These are phyloP conservation scores for Raffaelea albimanens DNA, from an alignment of 2,329 filamentous ascomycete genomes.

Conservation along the genomic window DNA sequence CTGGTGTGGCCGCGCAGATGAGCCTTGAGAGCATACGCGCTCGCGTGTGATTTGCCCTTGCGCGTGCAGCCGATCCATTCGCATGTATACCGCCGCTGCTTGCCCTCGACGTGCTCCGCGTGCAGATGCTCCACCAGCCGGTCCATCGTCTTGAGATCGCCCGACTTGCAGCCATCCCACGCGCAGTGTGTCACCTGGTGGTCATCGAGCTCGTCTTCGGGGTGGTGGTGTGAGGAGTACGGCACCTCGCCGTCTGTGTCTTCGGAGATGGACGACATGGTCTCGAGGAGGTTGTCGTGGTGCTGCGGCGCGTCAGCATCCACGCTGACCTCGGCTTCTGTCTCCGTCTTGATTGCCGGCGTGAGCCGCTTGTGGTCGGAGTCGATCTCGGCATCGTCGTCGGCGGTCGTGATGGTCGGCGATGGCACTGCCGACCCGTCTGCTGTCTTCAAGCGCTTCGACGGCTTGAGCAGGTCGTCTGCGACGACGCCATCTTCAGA, in stretches of 20 bases:
- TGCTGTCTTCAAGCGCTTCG: conserved; percentile 38
- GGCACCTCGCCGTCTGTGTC: conserved; percentile 84
- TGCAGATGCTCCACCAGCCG: conserved; percentile 75
- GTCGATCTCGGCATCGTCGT: conserved; percentile 3
- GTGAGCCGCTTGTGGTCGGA: not conserved
- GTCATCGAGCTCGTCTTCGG: conserved; percentile 68
- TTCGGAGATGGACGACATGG: conserved; percentile 68
- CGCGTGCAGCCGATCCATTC: conserved; percentile 87
- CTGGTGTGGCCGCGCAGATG: conserved; percentile 97
- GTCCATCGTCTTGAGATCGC: conserved; percentile 73
- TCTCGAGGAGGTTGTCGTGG: conserved; percentile 33
- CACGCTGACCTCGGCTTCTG: conserved; percentile 11
- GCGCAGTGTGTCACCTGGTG: conserved; percentile 71
- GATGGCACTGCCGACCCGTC: conserved; percentile 36
- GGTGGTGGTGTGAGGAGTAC: conserved; percentile 26
- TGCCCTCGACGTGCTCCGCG: conserved; percentile 84
- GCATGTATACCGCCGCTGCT: conserved; percentile 96
- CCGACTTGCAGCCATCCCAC: conserved; percentile 66
- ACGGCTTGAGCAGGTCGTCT: conserved; percentile 29
- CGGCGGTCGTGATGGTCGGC: conserved; percentile 26
- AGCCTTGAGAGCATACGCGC: conserved; percentile 88
- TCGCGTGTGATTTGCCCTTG: conserved; percentile 87
- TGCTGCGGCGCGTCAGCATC: conserved; percentile 1
- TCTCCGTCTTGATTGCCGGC: conserved; percentile 13
- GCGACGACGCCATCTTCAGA: conserved; percentile 36